Base-by-base conservation (phyloP, 306 rosid species). In the Inga laurina region DNA sequence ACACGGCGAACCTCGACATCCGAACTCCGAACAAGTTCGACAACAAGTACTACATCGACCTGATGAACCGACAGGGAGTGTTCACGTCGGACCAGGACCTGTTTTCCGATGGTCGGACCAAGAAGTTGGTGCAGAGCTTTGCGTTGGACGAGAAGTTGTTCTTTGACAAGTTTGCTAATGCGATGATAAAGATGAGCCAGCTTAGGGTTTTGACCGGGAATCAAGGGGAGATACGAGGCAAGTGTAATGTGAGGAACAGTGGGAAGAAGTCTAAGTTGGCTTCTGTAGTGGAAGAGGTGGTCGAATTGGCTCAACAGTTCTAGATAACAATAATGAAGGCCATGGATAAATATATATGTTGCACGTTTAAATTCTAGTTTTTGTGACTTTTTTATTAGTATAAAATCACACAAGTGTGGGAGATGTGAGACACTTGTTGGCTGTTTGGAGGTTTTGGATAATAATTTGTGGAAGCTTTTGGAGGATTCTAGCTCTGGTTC, bases 81-180 rank as follows among this genome's bases (percentile, higher is more conserved):
- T 88, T 92, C 79, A 85, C 86, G 2, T 92, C 96, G 0, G 96
- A 90, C 75, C 93, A 90, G 72, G 96, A 90, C 66, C 27, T 90
- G 32, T 90, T 84, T 15, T 65, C 51, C 0, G 34, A 81, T 19
- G 6, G 30, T 1, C 64, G 80, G 66, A 92, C 93, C 0, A 87
- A 54, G 56, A 86, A 76, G 51, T 87, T 84, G 9, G 95, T 92
- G 19, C 82, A 52, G 13, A 43, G 57, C 48, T 92, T 90, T 62
- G 93, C 93, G 2, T 35, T 82, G 0, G 9, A 92, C 30, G 81
- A 90, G 78, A 43, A 74, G 0, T 24, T 79, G 67, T 92, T 92
- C 82, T 92, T 90, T 12, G 68, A 87, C 41, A 82, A 85, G 57
- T 92, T 92, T 75, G 75, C 43, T 0, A 19, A 72, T 27, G 88